Conservation (phyloP, 192 early-diverging fungal genomes). For the Chytriomyces sp. region DNA sequence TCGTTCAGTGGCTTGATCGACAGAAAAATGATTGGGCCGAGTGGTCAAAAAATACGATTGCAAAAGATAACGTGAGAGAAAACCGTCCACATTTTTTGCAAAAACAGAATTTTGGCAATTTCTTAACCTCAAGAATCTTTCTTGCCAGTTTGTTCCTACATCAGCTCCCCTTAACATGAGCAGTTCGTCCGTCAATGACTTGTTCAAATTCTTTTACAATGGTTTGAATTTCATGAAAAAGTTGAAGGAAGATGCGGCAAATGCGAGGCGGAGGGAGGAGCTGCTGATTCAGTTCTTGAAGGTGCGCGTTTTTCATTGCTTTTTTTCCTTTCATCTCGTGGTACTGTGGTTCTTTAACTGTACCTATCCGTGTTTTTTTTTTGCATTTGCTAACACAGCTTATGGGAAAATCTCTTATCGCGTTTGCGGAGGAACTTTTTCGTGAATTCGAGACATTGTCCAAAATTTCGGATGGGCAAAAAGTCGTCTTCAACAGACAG, state of each 20-base stretch:
- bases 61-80: conserved; percentile 68
- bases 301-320: conserved; percentile 44
- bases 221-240: conserved; percentile 72
- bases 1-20: conserved; percentile 67
- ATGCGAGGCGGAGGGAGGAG: conserved; percentile 52
- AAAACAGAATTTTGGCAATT: neutral
- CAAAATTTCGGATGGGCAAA: neutral
- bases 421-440: conserved; percentile 4
- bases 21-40: conserved; percentile 69
- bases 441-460: conserved; percentile 9
- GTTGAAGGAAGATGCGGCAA: conserved; percentile 65
- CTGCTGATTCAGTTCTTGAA: conserved; percentile 71
- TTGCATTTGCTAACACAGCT: neutral
- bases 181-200: conserved; percentile 79
- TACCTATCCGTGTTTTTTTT: neutral
- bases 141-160: conserved; percentile 46
- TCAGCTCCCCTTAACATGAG: conserved; percentile 55
- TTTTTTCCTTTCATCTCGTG: neutral
- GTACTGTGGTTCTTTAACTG: neutral
- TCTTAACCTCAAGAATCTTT: neutral
- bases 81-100: neutral
- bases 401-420: conserved; percentile 17
- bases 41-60: conserved; percentile 72
- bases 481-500: neutral
- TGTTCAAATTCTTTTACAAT: conserved; percentile 80